These are phyloP conservation scores for Phialemoniopsis sp. DNA, from an alignment of 2,329 filamentous ascomycete species.

Conservation along the genomic window DNA sequence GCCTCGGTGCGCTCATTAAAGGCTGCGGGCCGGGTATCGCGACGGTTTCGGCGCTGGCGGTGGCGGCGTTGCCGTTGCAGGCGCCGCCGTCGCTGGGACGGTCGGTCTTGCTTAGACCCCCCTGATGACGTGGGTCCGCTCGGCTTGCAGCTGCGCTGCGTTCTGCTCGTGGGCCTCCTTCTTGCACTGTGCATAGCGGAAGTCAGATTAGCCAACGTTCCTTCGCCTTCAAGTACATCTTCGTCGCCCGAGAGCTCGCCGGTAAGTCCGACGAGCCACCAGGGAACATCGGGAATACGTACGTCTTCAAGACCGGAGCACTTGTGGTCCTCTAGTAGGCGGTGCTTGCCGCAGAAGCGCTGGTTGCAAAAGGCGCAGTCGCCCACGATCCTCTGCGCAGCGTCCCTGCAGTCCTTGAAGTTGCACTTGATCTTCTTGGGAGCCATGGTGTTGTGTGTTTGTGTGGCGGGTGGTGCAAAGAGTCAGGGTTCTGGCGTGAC, in stretches of 20 bases:
- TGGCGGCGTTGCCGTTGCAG: background rate
- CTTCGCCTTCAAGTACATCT: conserved; percentile 6
- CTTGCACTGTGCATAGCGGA: conserved; percentile 65
- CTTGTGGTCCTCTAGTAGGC: conserved; percentile 90
- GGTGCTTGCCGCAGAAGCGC: conserved; percentile 92
- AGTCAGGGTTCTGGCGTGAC: background rate
- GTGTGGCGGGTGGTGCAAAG: background rate
- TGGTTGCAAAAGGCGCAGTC: conserved; percentile 95
- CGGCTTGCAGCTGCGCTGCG: conserved; percentile 83
- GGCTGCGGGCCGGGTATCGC: no score
- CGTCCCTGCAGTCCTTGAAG: conserved; percentile 84
- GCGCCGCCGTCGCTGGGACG: background rate
- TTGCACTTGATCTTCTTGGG: conserved; percentile 80
- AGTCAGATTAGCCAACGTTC: conserved; percentile 26
- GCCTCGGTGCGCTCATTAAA: background rate
- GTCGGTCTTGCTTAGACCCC: conserved; percentile 57
- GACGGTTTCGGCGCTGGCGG: no score
- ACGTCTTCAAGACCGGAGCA: conserved; percentile 88
- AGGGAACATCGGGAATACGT: conserved; percentile 32
- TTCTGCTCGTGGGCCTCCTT: conserved; percentile 95
- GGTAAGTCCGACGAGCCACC: conserved; percentile 18
- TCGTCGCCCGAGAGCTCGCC: conserved; percentile 23
- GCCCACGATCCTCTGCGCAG: conserved; percentile 88
- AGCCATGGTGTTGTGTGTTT: conserved; percentile 43
- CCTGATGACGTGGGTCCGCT: conserved; percentile 91